Evolutionary conservation across 495 filamentous ascomycete genomes (phyloP), one percentile per base, ranked within the genome.

Genomic region (Cairneyella variabilis): DNA sequence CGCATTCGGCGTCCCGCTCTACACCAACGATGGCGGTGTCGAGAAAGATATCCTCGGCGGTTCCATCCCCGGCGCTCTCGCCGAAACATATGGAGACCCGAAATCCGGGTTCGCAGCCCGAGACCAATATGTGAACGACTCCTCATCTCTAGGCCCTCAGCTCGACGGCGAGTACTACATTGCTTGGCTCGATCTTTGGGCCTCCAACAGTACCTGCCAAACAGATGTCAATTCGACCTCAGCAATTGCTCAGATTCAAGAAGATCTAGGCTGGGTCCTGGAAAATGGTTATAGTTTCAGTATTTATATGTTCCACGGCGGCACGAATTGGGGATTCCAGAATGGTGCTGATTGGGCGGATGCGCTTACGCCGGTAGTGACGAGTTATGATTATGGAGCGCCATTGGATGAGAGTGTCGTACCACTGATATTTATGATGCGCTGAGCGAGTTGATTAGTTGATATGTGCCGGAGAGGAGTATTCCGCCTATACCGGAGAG

Each of bases 241-340:
- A 9, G 9, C 20, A 3, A 21, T 48, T 16, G 3, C 11, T 3
- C 4, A 11, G 8, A 3, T 48, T 9, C 10, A n/a, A 28, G 8
- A 8, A 14, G 73, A 75, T 49, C 56, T 75, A 7, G 62, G 66
- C 23, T 71, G 61, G 55, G 67, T 73, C 40, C 64, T 76, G 17
- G 58, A 57, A 5, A 66, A 67, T 22, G 66, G 69, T 20, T 64
- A 63, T 16, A 72, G 69, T 8, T 73, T 76, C 47, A 76, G 64
- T 53, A 36, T 76, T 21, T 76, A 75, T 51, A 76, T 76, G 74
- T 72, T 76, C 41, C 74, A 77, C 53, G 73, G 73, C 9, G 71
- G 71, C 1, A 76, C 69, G 0, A 75, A 74, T 32, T 77, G 71
- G 46, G 74, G 67, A 0, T 75, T 73, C 52, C 56, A 66, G 21